phyloP scores from a whole-genome alignment of 1,139 yeast genomes.

The Geotrichum carabidarum region DNA sequence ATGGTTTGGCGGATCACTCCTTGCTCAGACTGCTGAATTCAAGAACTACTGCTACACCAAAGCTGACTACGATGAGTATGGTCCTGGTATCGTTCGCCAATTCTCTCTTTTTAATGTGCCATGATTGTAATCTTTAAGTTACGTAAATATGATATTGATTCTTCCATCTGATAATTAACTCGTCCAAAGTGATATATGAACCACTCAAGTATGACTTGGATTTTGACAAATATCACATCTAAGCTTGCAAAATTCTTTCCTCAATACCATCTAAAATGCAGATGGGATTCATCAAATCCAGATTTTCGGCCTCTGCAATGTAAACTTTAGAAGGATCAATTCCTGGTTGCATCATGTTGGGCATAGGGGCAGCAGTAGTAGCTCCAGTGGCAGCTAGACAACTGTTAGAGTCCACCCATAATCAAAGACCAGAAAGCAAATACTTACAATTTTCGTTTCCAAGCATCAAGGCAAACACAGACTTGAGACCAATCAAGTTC shows the following conservation, averaged over 20 bases:
- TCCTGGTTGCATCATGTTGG: conserved; percentile 46
- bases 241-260: conserved; percentile 47
- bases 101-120: conserved; percentile 90
- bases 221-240: background rate
- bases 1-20: conserved; percentile 96
- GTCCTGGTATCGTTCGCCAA: conserved; percentile 95
- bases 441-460: conserved; percentile 43
- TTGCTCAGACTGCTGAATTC: conserved; percentile 96
- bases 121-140: conserved; percentile 32
- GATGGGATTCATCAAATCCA: conserved; percentile 60
- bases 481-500: conserved; percentile 75
- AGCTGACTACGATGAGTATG: conserved; percentile 94
- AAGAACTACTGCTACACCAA: conserved; percentile 95
- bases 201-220: too few species aligned
- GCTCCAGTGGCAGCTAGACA: conserved; percentile 25
- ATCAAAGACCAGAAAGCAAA: conserved; percentile 1
- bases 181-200: too few species aligned
- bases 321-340: conserved; percentile 51
- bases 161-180: background rate
- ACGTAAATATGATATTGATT: background rate
- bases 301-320: conserved; percentile 67
- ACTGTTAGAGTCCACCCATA: conserved; percentile 13
- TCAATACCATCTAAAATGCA: conserved; percentile 60
- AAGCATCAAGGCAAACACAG: conserved; percentile 69
- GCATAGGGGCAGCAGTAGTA: conserved; percentile 25